phyloP scores from a whole-genome alignment of 257 asterid species.

The Gardenia jasminoides region DNA sequence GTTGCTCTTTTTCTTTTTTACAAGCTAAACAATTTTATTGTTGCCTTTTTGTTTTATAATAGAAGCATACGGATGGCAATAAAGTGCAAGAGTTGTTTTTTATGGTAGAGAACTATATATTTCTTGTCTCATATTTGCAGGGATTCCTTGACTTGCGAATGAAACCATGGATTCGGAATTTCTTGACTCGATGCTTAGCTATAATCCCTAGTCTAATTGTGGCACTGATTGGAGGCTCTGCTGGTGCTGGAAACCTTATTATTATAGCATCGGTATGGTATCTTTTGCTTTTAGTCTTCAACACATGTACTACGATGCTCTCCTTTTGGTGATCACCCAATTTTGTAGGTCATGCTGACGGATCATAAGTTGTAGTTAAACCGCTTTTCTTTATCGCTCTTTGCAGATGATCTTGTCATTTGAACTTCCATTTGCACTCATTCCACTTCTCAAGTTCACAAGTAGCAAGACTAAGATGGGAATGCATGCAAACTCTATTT shows the following conservation, averaged over 20 bases:
- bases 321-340: not conserved
- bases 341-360: not conserved
- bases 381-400: not conserved
- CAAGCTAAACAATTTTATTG: not conserved
- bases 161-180: conserved; percentile 91
- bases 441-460: conserved; percentile 96
- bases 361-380: not conserved
- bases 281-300: not conserved
- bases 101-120: not conserved
- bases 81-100: not conserved
- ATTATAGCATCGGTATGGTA: conserved; percentile 57
- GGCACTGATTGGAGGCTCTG: conserved; percentile 77
- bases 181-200: conserved; percentile 81
- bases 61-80: not conserved
- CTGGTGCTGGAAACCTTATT: conserved; percentile 89
- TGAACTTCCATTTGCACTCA: conserved; percentile 91
- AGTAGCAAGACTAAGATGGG: conserved; percentile 97
- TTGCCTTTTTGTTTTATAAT: not conserved
- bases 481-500: conserved; percentile 53
- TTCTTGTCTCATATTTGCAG: conserved; percentile 33
- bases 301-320: no score
- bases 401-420: conserved; percentile 91
- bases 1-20: not conserved
- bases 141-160: conserved; percentile 90
- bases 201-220: conserved; percentile 87